Base-by-base conservation (phyloP, 2,329 filamentous ascomycete genomes). In the Aspergillus jensenii region DNA sequence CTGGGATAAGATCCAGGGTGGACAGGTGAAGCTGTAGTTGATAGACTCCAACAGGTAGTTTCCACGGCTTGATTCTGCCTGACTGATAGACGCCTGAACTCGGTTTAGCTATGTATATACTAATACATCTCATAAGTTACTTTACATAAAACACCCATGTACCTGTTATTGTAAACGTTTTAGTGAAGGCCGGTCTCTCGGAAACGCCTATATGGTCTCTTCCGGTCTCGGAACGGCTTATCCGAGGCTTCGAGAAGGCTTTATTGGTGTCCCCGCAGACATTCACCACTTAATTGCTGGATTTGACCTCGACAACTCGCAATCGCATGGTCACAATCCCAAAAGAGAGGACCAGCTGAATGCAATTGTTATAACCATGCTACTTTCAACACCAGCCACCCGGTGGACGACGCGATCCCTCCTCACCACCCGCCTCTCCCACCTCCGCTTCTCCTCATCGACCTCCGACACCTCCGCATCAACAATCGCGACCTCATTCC, bases 1-100 rank as follows among this genome's bases (percentile, higher is more conserved):
- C 45, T 96, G 91, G 91, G 78, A 82, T 39, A 79, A 78, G 56
- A 70, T 96, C 62, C 82, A 82, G 39, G 84, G 77, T 1, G 91
- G 91, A 1, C 81, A 81, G 60, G 88, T 90, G 19, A 93, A 87
- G 78, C 75, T 96, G 61, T 93, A 67, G 44, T 6, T 41, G 27
- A n/a, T 52, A n/a, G 35, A 37, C 15, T 37, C 15, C 14, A 37
- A n/a, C 14, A n/a, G 35, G 35, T 31, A 31, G 27, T 31, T 31
- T 31, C 9, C 9, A n/a, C 35, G 8, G 35, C 35, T 37, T 37
- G 14, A 15, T 37, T 12, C 14, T 31, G 21, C 12, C 14, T 17
- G 25, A 33, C 17, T 15, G 14, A 41, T 52, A 31, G 39, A 43
- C 23, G 4, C 14, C 17, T 21, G 47, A 31, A 11, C 11, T 37